Evolutionary conservation across 1,284 basidiomycete genomes (phyloP), one percentile per base, ranked within the genome.

Genomic region (Kwoniella shivajii): DNA sequence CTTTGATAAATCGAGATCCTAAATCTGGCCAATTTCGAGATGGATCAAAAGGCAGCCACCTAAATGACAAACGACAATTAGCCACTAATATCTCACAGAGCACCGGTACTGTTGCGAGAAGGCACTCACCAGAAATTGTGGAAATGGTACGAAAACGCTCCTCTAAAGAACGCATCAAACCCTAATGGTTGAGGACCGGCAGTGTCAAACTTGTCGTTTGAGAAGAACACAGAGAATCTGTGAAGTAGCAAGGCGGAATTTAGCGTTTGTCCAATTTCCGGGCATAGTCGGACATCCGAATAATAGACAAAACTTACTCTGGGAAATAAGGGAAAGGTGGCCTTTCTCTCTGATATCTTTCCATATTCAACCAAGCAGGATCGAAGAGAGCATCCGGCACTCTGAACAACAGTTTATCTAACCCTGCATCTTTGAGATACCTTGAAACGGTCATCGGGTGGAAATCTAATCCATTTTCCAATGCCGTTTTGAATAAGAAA

Each of bases 31-130:
- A 96, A 74, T 95, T 92, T 18, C 92, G 86, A 7, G 84, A 79
- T 1, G 88, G 83, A 74, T 97, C 93, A 67, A 96, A 94, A 2
- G 92, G 89, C 59, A 89, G 86, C 92, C 93, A 95, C 90, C 91
- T 93, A 62, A 14, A 9, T n/a, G 6, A 14, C 33, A 88, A 86
- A 92, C 92, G 94, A 90, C 90, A 92, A 63, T 16, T 4, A 24
- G 16, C n/a, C n/a, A n/a, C n/a, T n/a, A n/a, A n/a, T n/a, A n/a
- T n/a, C n/a, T n/a, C n/a, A n/a, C n/a, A n/a, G n/a, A n/a, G n/a
- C n/a, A n/a, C n/a, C n/a, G n/a, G n/a, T n/a, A n/a, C n/a, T n/a
- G n/a, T n/a, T n/a, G 24, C 16, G 20, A 14, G 29, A 16, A 29
- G 41, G 18, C 39, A 67, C 69, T 56, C 39, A 87, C 88, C 88